Base-by-base conservation (phyloP, 2,329 filamentous ascomycete species). In the Dendrostoma leiphaemia region DNA sequence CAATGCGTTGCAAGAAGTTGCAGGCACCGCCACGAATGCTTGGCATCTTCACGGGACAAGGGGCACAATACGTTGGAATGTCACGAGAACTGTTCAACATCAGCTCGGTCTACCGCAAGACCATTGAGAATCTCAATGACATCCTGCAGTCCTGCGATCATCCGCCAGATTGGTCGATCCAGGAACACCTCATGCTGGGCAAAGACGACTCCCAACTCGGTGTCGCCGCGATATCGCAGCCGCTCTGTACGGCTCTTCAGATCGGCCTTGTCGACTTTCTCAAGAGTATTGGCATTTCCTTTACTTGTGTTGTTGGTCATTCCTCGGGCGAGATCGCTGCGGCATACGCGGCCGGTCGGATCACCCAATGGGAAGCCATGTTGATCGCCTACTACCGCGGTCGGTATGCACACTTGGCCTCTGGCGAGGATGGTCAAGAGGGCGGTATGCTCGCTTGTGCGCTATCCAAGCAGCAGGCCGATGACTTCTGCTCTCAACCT, bases 201-300 rank as follows among this genome's bases (percentile, higher is more conserved):
- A 34, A 53, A 1, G 49, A 54, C 1, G 29, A 44, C 1, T 73
- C 71, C 6, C 58, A 62, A 3, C 60, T 78, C 0, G 37, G 70
- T 8, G 60, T 69, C 17, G 71, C 76, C 0, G 67, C 70, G 3
- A 59, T 80, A 21, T 72, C 75, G 0, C 80, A 83, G 57, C 76
- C 81, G 0, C 61, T 81, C 1, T 82, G 75, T 48, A 82, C 80
- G 0, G 79, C 80, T 0, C 38, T 84, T 1, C 81, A 84, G 59
- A 68, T 84, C 2, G 79, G 67, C 0, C 59, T 69, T 0, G 61
- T 69, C 0, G 62, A 69, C 29, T 55, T 70, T 5, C 59, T 70
- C 3, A 48, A 46, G 10, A 59, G 58, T 15, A 47, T 69, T 7
- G 65, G 63, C 1, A 53, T 70, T 4, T 38, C 23, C 3, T 68